Percentiles rank a stretch among this genome's conserved stretches.
These are phyloP conservation scores for Pittosporum tobira DNA, from an alignment of 129 eudicot species.

Conservation along the genomic window DNA sequence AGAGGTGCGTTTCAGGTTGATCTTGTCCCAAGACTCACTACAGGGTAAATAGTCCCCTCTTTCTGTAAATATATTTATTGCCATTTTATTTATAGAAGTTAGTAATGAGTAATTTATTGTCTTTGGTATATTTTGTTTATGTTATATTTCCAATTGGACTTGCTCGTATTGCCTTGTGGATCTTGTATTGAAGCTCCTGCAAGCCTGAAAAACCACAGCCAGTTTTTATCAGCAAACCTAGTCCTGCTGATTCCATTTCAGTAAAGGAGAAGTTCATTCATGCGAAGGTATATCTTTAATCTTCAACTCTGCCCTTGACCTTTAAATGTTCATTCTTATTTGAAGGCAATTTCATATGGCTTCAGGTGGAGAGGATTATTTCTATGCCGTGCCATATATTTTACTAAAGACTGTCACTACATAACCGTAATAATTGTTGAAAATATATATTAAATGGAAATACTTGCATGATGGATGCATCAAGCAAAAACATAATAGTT, in stretches of 20 bases:
- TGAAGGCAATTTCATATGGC: background rate
- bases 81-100: background rate
- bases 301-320: background rate
- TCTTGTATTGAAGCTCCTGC: conserved; percentile 44
- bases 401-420: background rate
- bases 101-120: background rate
- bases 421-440: no score
- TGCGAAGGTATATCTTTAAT: conserved; percentile 61
- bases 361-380: background rate
- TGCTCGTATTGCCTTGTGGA: conserved; percentile 11
- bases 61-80: background rate
- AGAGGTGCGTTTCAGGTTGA: conserved; percentile 70
- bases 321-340: background rate
- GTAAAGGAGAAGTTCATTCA: conserved; percentile 91
- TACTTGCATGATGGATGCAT: no score
- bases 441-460: no score
- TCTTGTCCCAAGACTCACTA: conserved; percentile 57
- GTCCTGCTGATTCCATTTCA: conserved; percentile 69
- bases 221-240: conserved; percentile 63
- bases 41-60: conserved; percentile 42
- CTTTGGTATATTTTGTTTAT: background rate
- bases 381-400: no score
- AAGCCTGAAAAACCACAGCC: conserved; percentile 57
- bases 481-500: no score
- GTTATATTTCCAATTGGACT: conserved; percentile 4